Percentiles rank a stretch among this genome's conserved stretches.
Conservation (phyloP, 805 yeast species). For the Spathaspora boniae region DNA sequence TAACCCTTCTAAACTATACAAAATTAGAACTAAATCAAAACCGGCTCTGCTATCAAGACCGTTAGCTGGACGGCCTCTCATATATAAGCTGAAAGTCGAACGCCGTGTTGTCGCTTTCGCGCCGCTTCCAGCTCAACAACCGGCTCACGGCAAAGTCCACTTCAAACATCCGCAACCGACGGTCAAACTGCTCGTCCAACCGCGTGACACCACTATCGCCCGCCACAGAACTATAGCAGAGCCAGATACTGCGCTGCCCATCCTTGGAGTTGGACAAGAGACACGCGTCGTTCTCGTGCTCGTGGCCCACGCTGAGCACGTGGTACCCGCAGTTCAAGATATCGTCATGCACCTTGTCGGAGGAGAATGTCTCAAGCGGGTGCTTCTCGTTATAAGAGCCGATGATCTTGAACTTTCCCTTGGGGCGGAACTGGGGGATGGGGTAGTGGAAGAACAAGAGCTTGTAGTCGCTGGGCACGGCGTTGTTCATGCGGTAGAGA, state of each 20-base stretch:
- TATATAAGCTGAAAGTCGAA: constrained; percentile 28
- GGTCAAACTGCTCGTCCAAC: constrained; percentile 21
- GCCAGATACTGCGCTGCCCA: constrained; percentile 22
- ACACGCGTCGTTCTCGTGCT: constrained; percentile 44
- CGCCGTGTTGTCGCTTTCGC: constrained; percentile 20
- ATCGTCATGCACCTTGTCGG: constrained; percentile 28
- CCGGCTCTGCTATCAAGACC: too few relatives aligned
- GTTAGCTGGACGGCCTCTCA: too few relatives aligned
- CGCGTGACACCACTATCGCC: constrained; percentile 34
- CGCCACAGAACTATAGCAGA: constrained; percentile 37
- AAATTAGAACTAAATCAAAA: too few relatives aligned
- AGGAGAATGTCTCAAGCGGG: constrained; percentile 26
- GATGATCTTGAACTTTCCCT: constrained; percentile 34
- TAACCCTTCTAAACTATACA: too few relatives aligned
- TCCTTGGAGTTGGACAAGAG: constrained; percentile 17
- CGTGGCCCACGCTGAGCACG: constrained; percentile 40
- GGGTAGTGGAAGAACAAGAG: constrained; percentile 40
- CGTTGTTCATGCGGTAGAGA: constrained; percentile 25
- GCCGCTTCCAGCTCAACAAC: constrained; percentile 37
- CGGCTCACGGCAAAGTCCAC: constrained; percentile 22
- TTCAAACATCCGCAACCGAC: constrained; percentile 34
- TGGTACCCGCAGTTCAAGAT: constrained; percentile 32
- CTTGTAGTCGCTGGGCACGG: constrained; percentile 16
- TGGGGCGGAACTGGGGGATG: constrained; percentile 40
- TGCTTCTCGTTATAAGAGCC: constrained; percentile 39